Percentiles rank a stretch among this genome's conserved stretches.
These are phyloP conservation scores for Myxozyma melibiosi DNA, from an alignment of 805 yeast genomes.

Conservation along the genomic window DNA sequence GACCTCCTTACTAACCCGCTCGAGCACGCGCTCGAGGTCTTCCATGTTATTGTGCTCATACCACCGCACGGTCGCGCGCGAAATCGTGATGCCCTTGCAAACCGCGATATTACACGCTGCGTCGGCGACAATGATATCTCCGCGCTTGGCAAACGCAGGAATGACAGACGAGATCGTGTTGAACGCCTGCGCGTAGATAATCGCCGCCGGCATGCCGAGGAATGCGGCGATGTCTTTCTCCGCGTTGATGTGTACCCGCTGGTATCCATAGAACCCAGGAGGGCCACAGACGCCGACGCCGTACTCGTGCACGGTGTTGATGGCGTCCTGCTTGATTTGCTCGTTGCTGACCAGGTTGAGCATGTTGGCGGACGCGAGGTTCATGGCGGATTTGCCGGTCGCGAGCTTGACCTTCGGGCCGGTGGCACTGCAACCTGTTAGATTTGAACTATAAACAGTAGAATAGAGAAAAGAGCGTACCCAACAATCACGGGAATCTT, in stretches of 20 bases:
- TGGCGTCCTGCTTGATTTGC: constrained; percentile 55
- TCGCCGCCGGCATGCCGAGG: constrained; percentile 75
- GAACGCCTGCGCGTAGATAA: constrained; percentile 91
- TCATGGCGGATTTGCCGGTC: constrained; percentile 28
- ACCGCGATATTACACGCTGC: constrained; percentile 70
- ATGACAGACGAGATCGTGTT: constrained; percentile 83
- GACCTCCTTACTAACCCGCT: constrained; percentile 41
- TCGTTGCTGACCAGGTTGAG: constrained; percentile 59
- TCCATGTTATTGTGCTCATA: constrained; percentile 86
- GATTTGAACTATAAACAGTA: neutral
- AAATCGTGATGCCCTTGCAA: constrained; percentile 84
- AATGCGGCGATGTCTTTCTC: constrained; percentile 75
- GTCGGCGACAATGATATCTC: constrained; percentile 89
- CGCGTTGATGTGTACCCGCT: constrained; percentile 71
- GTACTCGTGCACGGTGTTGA: constrained; percentile 58
- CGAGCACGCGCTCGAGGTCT: constrained; percentile 70
- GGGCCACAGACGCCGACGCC: constrained; percentile 99
- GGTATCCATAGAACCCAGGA: constrained; percentile 95
- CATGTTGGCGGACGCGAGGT: constrained; percentile 59
- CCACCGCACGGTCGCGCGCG: constrained; percentile 75
- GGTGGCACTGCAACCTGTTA: constrained; percentile 4
- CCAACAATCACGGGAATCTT: constrained; percentile 67
- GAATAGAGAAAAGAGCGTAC: constrained; percentile 10
- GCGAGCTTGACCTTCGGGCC: constrained; percentile 30
- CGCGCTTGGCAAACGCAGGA: constrained; percentile 93